A percentile compares a stretch with the other conserved stretches of the same genome.
Evolutionary conservation across 2,329 filamentous ascomycete genomes (phyloP).

Genomic region (Colletotrichum acutatum): DNA sequence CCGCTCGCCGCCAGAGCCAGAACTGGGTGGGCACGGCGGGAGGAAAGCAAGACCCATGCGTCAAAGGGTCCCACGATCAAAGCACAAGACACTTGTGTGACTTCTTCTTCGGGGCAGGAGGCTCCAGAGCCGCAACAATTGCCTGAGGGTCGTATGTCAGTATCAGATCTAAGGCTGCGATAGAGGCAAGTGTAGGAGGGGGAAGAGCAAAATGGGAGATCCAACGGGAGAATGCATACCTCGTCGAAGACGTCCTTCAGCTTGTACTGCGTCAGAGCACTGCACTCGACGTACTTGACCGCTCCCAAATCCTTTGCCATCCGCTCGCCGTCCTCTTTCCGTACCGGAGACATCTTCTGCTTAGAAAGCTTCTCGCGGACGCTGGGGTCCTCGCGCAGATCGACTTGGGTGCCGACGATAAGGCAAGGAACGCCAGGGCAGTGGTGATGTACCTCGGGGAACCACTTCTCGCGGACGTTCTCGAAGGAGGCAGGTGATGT

Average conservation of each 20-base stretch:
- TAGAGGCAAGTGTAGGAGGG: constrained; percentile 1
- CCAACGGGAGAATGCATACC: constrained; percentile 63
- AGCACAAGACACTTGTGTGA: constrained; percentile 76
- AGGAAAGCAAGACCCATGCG: constrained; percentile 26
- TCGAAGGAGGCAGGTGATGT: constrained; percentile 98
- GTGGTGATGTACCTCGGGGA: constrained; percentile 98
- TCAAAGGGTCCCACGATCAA: constrained; percentile 46
- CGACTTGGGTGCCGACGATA: constrained; percentile 97
- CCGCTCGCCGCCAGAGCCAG: constrained; percentile 29
- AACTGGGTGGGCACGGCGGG: constrained; percentile 21
- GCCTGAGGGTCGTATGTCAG: constrained; percentile 66
- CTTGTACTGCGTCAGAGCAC: constrained; percentile 97
- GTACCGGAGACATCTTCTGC: constrained; percentile 95
- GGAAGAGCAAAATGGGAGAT: neutral
- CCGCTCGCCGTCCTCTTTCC: constrained; percentile 90
- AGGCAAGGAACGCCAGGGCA: constrained; percentile 97
- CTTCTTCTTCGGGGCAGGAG: constrained; percentile 84
- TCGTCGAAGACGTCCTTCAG: constrained; percentile 99
- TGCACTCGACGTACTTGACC: constrained; percentile 99
- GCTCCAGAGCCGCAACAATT: constrained; percentile 94
- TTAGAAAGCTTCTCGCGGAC: constrained; percentile 92
- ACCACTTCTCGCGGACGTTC: constrained; percentile 99
- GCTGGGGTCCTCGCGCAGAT: constrained; percentile 88
- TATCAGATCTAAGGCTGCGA: constrained; percentile 1
- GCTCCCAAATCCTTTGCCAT: constrained; percentile 99